Evolutionary conservation across 1,284 basidiomycete genomes (phyloP).

Genomic region (Afroboletus lepidellus): DNA sequence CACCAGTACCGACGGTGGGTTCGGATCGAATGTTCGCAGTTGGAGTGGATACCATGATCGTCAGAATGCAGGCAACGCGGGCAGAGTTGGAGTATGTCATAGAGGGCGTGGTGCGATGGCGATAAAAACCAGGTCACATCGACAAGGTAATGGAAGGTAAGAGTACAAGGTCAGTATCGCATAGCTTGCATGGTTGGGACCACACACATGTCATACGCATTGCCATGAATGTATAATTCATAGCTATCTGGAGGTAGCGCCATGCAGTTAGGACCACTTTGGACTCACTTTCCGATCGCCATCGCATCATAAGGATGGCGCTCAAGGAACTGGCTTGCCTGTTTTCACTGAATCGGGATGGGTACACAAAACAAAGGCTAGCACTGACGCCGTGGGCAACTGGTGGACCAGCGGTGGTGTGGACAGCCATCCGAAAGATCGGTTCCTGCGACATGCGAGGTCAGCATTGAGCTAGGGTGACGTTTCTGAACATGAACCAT

Average conservation of each 20-base stretch:
- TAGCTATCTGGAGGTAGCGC: conserved; percentile 47
- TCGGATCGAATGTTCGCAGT: neutral
- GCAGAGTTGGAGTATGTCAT: neutral
- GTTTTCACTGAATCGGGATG: conserved; percentile 2
- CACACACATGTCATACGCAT: conserved; percentile 71
- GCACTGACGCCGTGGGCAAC: conserved; percentile 63
- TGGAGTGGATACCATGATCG: conserved; percentile 6
- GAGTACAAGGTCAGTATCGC: conserved; percentile 11
- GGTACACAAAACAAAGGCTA: neutral
- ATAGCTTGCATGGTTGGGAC: neutral
- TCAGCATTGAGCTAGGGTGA: neutral
- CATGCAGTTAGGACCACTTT: neutral
- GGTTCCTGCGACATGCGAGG: conserved; percentile 44
- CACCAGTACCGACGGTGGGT: neutral
- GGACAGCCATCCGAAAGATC: conserved; percentile 73
- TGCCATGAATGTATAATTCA: conserved; percentile 79
- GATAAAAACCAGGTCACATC: neutral
- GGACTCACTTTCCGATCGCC: conserved; percentile 74
- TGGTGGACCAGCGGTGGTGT: conserved; percentile 60
- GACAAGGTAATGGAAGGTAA: neutral
- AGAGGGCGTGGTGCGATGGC: neutral
- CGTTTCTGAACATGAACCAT: conserved; percentile 45
- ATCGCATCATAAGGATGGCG: conserved; percentile 81
- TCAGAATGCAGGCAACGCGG: neutral
- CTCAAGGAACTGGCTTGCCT: conserved; percentile 72